Base-by-base conservation (phyloP, 2,329 filamentous ascomycete genomes). In the Boeremia exigua region DNA sequence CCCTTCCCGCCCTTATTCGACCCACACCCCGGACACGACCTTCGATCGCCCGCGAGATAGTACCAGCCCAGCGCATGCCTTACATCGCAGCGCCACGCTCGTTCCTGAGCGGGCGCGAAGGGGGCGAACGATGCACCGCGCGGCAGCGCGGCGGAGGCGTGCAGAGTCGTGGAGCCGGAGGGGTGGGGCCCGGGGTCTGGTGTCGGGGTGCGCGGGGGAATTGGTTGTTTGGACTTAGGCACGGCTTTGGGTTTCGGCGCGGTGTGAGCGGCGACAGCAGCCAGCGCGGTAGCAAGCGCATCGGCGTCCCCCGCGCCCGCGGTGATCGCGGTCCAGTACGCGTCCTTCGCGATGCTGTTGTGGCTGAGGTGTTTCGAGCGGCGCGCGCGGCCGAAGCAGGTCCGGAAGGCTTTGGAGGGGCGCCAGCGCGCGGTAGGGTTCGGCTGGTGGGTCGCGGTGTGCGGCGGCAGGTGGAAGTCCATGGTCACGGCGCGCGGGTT, bases 41-140 rank as follows among this genome's bases (percentile, higher is more conserved):
- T 58, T 40, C 57, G 67, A 33, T 71, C 60, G 10, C 68, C 62
- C 6, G 68, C 64, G 15, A 69, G 59, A 37, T 72, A 72, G 48
- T 72, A 72, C 1, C 70, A 63, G 7, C 70, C 68, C 8, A 71
- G 59, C 6, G 63, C 67, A 17, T 72, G 70, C 19, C 58, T 64
- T 12, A 63, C 43, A 30, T 72, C 68, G 48, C 70, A 72, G 17
- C 67, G 62, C 67, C 67, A 72, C 4, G 68, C 66, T 30, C 40
- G 36, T 4, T 64, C 47, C 2, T 68, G 67, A 5, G 59, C 17
- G 2, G 15, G 10, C 1, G 56, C 25, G 30, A 30, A 37, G 36
- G 56, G 52, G 4, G 59, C 23, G 44, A 62, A 70, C 44, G 61
- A 67, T 4, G 56, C 54, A 11, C 60, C 40, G 1, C 55, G 30